Base-by-base conservation (phyloP, 2,329 filamentous ascomycete genomes). In the Pseudonectria foliicola region DNA sequence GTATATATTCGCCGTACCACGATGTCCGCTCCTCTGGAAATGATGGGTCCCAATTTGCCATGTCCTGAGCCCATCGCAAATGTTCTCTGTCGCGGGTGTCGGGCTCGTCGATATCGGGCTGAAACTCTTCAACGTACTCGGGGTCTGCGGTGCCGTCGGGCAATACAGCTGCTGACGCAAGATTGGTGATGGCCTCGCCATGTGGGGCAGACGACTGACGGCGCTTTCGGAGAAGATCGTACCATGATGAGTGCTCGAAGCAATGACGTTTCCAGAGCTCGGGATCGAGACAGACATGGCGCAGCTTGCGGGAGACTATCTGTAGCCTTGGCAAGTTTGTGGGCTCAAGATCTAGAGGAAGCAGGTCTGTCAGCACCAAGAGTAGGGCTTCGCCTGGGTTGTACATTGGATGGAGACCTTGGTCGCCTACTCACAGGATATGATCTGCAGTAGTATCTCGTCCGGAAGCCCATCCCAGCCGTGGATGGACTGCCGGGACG, bases 1-100 rank as follows among this genome's bases (percentile, higher is more conserved):
- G 85, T 43, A 93, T 82, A 53, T 88, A 95, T 59, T 95, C 89
- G 36, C 84, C 75, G 57, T 94, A 95, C 82, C 87, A 95, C 31
- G 84, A 78, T 13, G 89, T 70, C 27, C 67, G 68, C 60, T 95
- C 88, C 4, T 62, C 65, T 0, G 79, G 75, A 44, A 82, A 87
- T 0, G 76, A 77, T 1, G 85, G 85, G 48, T 95, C 86, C 88
- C 88, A 95, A 47, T 86, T 86, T 4, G 80, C 80, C 52, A 84
- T 66, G 38, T 85, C 73, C 32, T 78, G 72, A 2, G 53, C 36
- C 21, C 46, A 46, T 18, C 48, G 52, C 27, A 50, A 35, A 34
- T 43, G 50, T n/a, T 35, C 29, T 27, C 29, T 40, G 26, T 43
- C 37, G 15, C 31, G 35, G 11, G 36, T 37, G 10, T 25, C 31